These are phyloP conservation scores for Dipodascopsis tothii DNA, from an alignment of 805 yeast species.

Conservation along the genomic window DNA sequence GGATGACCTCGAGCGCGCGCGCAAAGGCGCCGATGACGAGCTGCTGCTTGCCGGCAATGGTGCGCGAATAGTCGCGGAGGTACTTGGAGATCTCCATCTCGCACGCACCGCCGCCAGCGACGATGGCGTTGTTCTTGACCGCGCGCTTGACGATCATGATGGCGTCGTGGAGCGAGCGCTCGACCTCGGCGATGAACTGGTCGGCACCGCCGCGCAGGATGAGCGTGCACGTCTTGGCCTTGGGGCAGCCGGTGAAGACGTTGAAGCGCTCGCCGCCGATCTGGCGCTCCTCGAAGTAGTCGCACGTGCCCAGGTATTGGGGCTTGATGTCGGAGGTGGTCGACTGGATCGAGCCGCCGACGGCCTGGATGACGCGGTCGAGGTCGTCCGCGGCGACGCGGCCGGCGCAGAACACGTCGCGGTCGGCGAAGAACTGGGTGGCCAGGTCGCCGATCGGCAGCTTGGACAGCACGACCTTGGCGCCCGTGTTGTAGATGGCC, in stretches of 20 bases:
- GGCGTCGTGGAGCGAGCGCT: conserved; percentile 94
- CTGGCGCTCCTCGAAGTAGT: conserved; percentile 80
- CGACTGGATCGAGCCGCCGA: conserved; percentile 83
- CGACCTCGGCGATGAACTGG: conserved; percentile 96
- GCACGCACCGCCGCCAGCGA: conserved; percentile 98
- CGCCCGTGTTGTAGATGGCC: conserved; percentile 76
- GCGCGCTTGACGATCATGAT: conserved; percentile 97
- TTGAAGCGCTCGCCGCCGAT: conserved; percentile 94
- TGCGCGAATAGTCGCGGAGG: conserved; percentile 76
- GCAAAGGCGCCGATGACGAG: conserved; percentile 87
- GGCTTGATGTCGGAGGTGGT: conserved; percentile 53
- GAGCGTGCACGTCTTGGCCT: conserved; percentile 87
- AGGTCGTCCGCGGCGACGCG: conserved; percentile 83
- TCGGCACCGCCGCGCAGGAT: conserved; percentile 96
- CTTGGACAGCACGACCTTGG: conserved; percentile 85
- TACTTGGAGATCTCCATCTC: conserved; percentile 93
- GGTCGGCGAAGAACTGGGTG: conserved; percentile 96
- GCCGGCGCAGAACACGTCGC: conserved; percentile 95
- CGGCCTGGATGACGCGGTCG: conserved; percentile 87
- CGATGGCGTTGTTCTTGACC: conserved; percentile 73
- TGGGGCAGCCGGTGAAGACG: conserved; percentile 84
- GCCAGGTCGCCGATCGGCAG: conserved; percentile 97
- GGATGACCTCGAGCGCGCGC: conserved; percentile 88
- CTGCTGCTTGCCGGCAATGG: conserved; percentile 94
- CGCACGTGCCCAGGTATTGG: conserved; percentile 79